Conservation (phyloP, 1,284 basidiomycete genomes). For the Mrakiaceae sp. region DNA sequence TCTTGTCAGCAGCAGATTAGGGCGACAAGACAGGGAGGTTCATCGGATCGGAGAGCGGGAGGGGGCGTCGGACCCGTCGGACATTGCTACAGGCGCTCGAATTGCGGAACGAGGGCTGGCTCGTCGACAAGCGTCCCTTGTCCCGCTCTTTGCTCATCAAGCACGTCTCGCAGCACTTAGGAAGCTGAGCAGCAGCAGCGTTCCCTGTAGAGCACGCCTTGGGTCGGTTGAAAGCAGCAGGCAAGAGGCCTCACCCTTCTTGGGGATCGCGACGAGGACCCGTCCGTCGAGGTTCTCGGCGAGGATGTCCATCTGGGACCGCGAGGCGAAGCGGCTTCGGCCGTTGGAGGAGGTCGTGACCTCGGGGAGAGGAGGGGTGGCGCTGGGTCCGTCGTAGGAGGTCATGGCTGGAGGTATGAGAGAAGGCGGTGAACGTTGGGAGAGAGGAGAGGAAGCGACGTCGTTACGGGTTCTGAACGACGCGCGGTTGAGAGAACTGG, state of each 20-base stretch:
- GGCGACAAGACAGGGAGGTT: background rate
- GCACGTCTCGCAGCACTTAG: background rate
- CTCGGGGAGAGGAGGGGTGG: background rate
- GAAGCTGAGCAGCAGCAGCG: background rate
- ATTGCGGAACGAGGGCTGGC: too few species aligned
- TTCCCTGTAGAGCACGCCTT: background rate
- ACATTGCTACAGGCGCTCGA: too few species aligned
- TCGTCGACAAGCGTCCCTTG: too few species aligned
- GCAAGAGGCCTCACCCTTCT: constrained; percentile 62
- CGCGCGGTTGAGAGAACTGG: too few species aligned
- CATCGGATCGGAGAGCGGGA: background rate
- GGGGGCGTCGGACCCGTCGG: too few species aligned
- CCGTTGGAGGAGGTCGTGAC: constrained; percentile 2
- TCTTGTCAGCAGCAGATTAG: background rate
- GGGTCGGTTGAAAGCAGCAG: background rate
- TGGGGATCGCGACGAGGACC: constrained; percentile 88
- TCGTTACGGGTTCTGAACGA: too few species aligned
- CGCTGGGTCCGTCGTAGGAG: too few species aligned
- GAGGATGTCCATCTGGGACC: constrained; percentile 38
- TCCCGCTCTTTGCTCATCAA: background rate
- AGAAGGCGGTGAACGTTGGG: background rate
- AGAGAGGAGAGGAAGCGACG: background rate
- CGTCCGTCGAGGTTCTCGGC: constrained; percentile 52
- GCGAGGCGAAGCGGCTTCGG: constrained; percentile 30
- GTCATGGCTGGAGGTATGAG: background rate